Percentiles rank a stretch among this genome's conserved stretches.
Conservation (phyloP, 2,329 filamentous ascomycete species). For the Beauveria sp. region DNA sequence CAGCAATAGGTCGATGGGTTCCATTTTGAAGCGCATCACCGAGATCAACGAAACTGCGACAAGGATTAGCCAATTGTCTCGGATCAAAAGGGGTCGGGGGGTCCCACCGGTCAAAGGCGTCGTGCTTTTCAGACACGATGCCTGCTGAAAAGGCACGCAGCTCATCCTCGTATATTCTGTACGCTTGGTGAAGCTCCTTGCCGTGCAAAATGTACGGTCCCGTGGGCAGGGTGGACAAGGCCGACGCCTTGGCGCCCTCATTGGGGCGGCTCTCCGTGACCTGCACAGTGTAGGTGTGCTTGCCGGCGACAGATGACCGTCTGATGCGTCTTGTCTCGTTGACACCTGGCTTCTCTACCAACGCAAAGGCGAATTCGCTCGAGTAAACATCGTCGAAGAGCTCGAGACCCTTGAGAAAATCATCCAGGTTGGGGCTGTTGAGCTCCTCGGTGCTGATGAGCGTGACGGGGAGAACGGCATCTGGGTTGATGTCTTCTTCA, state of each 20-base stretch:
- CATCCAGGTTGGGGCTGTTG: slow-evolving; percentile 26
- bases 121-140: slow-evolving; percentile 28
- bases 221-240: slow-evolving; percentile 24
- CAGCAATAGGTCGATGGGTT: slow-evolving; percentile 24
- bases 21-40: slow-evolving; percentile 20
- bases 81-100: neutral
- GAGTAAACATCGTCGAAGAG: slow-evolving; percentile 31
- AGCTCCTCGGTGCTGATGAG: slow-evolving; percentile 31
- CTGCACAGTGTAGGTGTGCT: slow-evolving; percentile 4
- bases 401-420: slow-evolving; percentile 25
- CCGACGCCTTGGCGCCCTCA: slow-evolving; percentile 16
- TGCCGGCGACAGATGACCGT: neutral
- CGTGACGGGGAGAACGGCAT: slow-evolving; percentile 33
- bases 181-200: slow-evolving; percentile 33
- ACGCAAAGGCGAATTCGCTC: slow-evolving; percentile 29
- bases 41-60: slow-evolving; percentile 24
- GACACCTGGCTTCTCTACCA: slow-evolving; percentile 29
- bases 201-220: slow-evolving; percentile 35
- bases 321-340: slow-evolving; percentile 12
- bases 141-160: slow-evolving; percentile 29
- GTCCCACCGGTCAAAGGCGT: slow-evolving; percentile 20
- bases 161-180: slow-evolving; percentile 32
- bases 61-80: neutral
- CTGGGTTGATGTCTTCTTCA: slow-evolving; percentile 33
- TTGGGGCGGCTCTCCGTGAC: slow-evolving; percentile 10